Conservation (phyloP, 352 stramenopile species). For the Phytophthora constricta region DNA sequence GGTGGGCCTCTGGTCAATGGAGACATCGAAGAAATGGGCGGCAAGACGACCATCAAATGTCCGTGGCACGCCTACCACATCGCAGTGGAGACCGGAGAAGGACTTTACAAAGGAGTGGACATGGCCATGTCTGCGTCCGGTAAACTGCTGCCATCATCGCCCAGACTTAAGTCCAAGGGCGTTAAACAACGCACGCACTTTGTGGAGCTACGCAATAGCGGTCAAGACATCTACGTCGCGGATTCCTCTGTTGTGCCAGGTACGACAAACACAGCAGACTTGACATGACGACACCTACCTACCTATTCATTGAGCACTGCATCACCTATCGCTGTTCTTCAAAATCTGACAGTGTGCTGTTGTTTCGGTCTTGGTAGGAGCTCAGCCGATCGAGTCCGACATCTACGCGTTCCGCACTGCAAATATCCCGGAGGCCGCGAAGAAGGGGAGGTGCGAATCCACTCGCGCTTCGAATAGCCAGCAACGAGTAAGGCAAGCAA, state of each 20-base stretch:
- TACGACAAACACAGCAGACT: conserved; percentile 20
- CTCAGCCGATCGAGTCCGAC: conserved; percentile 63
- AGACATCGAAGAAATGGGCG: conserved; percentile 87
- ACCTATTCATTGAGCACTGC: not conserved
- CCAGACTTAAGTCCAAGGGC: conserved; percentile 81
- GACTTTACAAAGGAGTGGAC: conserved; percentile 86
- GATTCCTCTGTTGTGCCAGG: conserved; percentile 75
- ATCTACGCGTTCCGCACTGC: conserved; percentile 73
- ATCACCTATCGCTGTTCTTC: not conserved
- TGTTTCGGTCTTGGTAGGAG: conserved; percentile 33
- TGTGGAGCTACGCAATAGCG: conserved; percentile 69
- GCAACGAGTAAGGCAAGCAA: conserved; percentile 15
- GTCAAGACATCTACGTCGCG: conserved; percentile 75
- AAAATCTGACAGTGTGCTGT: conserved; percentile 1
- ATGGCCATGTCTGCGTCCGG: conserved; percentile 60
- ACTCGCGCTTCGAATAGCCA: conserved; percentile 72
- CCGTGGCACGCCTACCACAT: conserved; percentile 90
- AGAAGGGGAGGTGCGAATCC: conserved; percentile 64
- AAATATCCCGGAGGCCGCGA: conserved; percentile 49
- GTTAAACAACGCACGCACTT: conserved; percentile 88
- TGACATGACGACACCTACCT: no score
- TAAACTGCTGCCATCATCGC: conserved; percentile 56
- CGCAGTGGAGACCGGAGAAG: conserved; percentile 78
- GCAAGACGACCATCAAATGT: conserved; percentile 81
- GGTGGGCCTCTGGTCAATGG: conserved; percentile 78